These are phyloP conservation scores for Peronospora belbahrii DNA, from an alignment of 352 stramenopile genomes.

Conservation along the genomic window DNA sequence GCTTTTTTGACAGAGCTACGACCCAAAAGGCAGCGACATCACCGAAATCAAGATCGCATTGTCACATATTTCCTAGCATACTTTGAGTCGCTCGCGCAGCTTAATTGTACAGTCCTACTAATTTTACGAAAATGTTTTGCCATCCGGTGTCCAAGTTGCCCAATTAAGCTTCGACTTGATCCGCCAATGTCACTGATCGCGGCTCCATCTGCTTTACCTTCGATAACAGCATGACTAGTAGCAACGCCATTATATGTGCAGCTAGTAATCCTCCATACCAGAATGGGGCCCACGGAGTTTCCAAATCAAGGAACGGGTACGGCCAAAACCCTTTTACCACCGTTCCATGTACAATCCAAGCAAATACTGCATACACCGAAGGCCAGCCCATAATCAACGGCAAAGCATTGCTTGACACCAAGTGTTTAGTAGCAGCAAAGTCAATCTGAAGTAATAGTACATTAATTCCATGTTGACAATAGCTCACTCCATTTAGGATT, in stretches of 20 bases:
- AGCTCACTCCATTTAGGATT: slow-evolving; percentile 72
- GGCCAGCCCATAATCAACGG: slow-evolving; percentile 56
- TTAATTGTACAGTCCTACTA: slow-evolving; percentile 11
- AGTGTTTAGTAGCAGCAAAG: slow-evolving; percentile 44
- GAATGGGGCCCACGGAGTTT: slow-evolving; percentile 63
- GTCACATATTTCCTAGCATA: slow-evolving; percentile 10
- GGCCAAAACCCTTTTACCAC: slow-evolving; percentile 66
- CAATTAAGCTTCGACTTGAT: slow-evolving; percentile 2
- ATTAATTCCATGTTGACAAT: slow-evolving; percentile 72
- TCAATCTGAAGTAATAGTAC: slow-evolving; percentile 62
- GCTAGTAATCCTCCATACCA: slow-evolving; percentile 61
- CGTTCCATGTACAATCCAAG: slow-evolving; percentile 69
- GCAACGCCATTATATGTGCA: slow-evolving; percentile 36
- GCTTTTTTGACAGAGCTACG: slow-evolving; percentile 37
- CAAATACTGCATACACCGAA: slow-evolving; percentile 59
- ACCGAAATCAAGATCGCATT: slow-evolving; percentile 48
- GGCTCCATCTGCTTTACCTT: slow-evolving; percentile 31
- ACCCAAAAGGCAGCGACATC: slow-evolving; percentile 59
- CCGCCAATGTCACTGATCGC: slow-evolving; percentile 1
- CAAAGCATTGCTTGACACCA: slow-evolving; percentile 46
- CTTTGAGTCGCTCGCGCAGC: not conserved
- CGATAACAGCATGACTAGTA: slow-evolving; percentile 39
- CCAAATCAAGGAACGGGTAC: slow-evolving; percentile 67
- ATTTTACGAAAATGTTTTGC: not conserved
- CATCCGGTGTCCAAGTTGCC: too few species aligned